Conservation (phyloP, 73 alveolate genomes). For the Breviolum minutum region DNA sequence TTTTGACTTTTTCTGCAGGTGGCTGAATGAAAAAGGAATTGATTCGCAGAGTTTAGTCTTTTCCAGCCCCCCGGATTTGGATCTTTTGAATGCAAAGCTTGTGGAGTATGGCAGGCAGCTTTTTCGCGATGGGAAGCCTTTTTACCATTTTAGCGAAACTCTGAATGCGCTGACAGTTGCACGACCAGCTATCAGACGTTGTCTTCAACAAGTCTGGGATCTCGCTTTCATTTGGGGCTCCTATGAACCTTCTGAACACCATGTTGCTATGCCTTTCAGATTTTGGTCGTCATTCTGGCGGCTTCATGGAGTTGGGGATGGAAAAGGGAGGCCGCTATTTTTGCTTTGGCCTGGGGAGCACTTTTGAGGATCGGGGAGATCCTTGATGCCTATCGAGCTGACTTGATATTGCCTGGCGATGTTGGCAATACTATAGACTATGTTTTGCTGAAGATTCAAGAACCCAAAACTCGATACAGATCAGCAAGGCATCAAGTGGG, state of each 20-base stretch:
- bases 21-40: too few species aligned
- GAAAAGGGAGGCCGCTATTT: neutral
- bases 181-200: neutral
- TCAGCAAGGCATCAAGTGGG: conserved; percentile 20
- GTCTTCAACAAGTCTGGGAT: neutral
- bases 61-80: too few species aligned
- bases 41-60: too few species aligned
- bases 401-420: conserved; percentile 18
- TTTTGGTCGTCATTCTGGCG: neutral
- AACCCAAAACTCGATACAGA: conserved; percentile 8
- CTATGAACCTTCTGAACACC: neutral
- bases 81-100: neutral
- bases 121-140: neutral
- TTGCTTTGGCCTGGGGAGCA: conserved; percentile 10
- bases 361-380: neutral
- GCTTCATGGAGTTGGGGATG: neutral
- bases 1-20: too few species aligned
- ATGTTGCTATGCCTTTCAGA: neutral
- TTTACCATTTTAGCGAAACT: neutral
- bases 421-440: neutral
- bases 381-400: neutral
- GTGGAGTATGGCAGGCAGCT: neutral
- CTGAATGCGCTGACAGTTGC: neutral
- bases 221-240: neutral
- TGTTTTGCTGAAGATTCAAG: neutral